Percentiles rank a stretch among this genome's conserved stretches.
phyloP scores from a whole-genome alignment of 495 filamentous ascomycete genomes.

The Pseudoneurospora amorphoporcata region DNA sequence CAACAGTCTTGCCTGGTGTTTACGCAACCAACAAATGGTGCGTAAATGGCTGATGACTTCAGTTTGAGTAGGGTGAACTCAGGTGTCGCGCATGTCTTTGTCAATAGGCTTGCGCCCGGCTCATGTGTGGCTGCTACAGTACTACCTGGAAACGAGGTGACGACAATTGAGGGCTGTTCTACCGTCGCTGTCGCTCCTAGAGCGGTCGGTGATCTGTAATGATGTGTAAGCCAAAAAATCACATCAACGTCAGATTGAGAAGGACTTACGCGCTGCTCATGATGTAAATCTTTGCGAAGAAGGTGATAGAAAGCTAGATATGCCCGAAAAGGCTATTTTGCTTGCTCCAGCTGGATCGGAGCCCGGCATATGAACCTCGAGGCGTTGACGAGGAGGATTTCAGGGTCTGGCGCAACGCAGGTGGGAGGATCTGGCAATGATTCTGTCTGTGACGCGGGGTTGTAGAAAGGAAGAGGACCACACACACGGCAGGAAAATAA shows the following conservation, averaged over 20 bases:
- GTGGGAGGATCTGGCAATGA: background rate
- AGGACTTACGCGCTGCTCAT: background rate
- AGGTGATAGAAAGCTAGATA: background rate
- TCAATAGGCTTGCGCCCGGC: background rate
- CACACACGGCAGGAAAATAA: background rate
- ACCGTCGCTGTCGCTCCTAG: background rate
- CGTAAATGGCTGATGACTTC: slow-evolving; percentile 7
- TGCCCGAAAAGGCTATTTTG: background rate
- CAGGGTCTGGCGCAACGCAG: background rate
- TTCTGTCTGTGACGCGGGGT: background rate
- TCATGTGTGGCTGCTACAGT: background rate
- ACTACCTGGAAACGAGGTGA: background rate
- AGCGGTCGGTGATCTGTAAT: background rate
- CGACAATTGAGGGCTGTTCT: background rate
- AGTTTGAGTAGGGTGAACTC: slow-evolving; percentile 12
- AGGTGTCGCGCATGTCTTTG: slow-evolving; percentile 7
- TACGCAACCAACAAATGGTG: slow-evolving; percentile 16
- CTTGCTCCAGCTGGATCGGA: background rate
- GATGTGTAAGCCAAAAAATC: background rate
- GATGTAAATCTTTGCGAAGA: background rate
- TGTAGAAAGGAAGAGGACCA: background rate
- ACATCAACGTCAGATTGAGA: background rate
- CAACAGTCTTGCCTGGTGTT: slow-evolving; percentile 12
- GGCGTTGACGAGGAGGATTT: background rate
- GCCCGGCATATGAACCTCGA: background rate